Evolutionary conservation across 2,329 filamentous ascomycete genomes (phyloP), one percentile per base, ranked within the genome.

Genomic region (Penicillium expansum): DNA sequence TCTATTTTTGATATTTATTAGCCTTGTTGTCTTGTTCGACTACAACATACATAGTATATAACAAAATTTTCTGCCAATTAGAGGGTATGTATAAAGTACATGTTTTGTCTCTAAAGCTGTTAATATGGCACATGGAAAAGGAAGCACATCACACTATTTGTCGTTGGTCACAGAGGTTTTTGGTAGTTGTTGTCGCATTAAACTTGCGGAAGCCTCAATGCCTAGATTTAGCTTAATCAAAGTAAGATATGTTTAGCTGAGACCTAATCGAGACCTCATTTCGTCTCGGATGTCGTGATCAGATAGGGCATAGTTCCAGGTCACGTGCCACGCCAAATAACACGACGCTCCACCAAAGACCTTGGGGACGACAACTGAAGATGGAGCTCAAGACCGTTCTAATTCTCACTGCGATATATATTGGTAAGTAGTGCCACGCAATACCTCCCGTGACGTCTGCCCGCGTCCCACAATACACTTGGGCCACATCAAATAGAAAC

Each of bases 381-480:
- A 66, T 66, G 64, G 61, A 66, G 54, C 55, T 64, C 42, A 59
- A 57, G 33, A 65, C 61, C 45, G 37, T 64, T 48, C 38, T 64
- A 41, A 62, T 66, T 57, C 33, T 65, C 33, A 39, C 58, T 43
- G 57, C 51, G 4, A 41, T 64, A 18, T 66, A 59, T 29, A 59
- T 66, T 24, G 62, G 64, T 67, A 53, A 59, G 60, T 37, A 14
- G 13, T 11, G 22, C 8, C n/a, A 49, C n/a, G 16, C 9, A 20
- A 10, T 1, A 38, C 5, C 1, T 18, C 20, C 37, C 0, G 4
- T 7, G 7, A 29, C 10, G 7, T 20, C 4, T 33, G 3, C 8
- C 35, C 18, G 2, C 29, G 11, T 22, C 41, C 22, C 3, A 43
- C 10, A 33, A 35, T 14, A 30, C 14, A 7, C 7, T 16, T 16